These are phyloP conservation scores for Aspergillus brunneoviolaceus DNA, from an alignment of 2,329 filamentous ascomycete genomes.

Conservation along the genomic window DNA sequence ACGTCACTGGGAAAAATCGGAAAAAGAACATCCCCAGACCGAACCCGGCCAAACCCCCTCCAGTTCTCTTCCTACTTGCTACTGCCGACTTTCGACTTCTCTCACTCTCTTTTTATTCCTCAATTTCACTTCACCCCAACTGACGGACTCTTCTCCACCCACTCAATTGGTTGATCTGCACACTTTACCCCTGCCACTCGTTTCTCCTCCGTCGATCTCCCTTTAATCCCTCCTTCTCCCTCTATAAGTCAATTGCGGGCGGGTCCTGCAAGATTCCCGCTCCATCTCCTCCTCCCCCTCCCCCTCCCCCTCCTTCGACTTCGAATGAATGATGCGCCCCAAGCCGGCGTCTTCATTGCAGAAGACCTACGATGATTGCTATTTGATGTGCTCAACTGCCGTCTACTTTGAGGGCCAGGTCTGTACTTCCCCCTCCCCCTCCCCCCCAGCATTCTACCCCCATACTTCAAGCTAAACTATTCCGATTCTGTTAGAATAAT, in stretches of 20 bases:
- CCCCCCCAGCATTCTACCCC: neutral
- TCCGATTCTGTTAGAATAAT: conserved; percentile 64
- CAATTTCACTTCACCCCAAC: neutral
- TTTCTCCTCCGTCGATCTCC: neutral
- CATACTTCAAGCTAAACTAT: neutral
- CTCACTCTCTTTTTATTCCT: neutral
- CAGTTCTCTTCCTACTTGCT: neutral
- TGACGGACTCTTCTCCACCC: conserved; percentile 12
- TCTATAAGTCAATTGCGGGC: conserved; percentile 23
- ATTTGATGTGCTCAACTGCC: conserved; percentile 89
- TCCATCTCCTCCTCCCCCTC: neutral
- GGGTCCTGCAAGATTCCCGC: conserved; percentile 22
- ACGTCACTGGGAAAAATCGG: conserved; percentile 9
- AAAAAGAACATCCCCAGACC: neutral
- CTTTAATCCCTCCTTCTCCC: neutral
- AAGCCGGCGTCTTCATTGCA: conserved; percentile 74
- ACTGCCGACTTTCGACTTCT: neutral
- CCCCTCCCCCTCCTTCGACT: neutral
- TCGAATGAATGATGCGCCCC: conserved; percentile 49
- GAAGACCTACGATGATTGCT: conserved; percentile 97
- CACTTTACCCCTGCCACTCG: conserved; percentile 1
- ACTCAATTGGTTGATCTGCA: conserved; percentile 13
- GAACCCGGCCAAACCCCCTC: neutral
- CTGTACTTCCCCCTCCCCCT: conserved; percentile 20
- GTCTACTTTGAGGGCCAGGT: conserved; percentile 96